Base-by-base conservation (phyloP, 2,329 filamentous ascomycete genomes). In the Dothideomycetidae sp. region DNA sequence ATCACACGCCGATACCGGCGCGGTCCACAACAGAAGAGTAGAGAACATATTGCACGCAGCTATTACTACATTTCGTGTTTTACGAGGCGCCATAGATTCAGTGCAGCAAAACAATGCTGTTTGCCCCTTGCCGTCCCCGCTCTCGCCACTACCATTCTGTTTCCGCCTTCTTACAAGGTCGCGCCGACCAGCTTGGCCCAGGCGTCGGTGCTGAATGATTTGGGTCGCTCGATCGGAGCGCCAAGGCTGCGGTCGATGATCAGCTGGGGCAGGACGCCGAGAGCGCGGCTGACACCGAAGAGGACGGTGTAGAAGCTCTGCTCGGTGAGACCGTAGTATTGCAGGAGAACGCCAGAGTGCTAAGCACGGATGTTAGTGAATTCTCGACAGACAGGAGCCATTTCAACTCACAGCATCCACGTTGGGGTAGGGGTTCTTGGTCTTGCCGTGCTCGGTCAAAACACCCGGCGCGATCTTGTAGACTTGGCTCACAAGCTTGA, bases 301-400 rank as follows among this genome's bases (percentile, higher is more conserved):
- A 98, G 81, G 46, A 98, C 90, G 46, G 90, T 98, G 82, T 98
- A 98, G 80, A 92, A 98, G 80, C 78, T 96, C 66, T 90, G 81
- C 75, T 98, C 88, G 47, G 82, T 96, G 62, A 98, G 73, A 57
- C 90, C 90, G 70, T 98, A 98, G 80, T 98, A 90, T 73, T 98
- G 90, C 53, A 98, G 83, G 50, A 98, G 83, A 50, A 98, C 90
- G 73, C 90, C 90, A 19, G 86, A 94, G 81, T 96, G 90, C 62
- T 66, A 41, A 31, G 29, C 15, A n/a, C n/a, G 11, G 11, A 39
- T 38, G 16, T 42, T 28, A 37, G 32, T 26, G 30, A 31, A 29
- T 2, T 10, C 11, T 21, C 14, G 4, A 16, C 9, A 26, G 48
- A 13, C 10, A 9, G 5, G 3, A 35, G 26, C 16, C 3, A 19